Base-by-base conservation (phyloP, 2,329 filamentous ascomycete genomes). In the Fusarium sulawesiense region DNA sequence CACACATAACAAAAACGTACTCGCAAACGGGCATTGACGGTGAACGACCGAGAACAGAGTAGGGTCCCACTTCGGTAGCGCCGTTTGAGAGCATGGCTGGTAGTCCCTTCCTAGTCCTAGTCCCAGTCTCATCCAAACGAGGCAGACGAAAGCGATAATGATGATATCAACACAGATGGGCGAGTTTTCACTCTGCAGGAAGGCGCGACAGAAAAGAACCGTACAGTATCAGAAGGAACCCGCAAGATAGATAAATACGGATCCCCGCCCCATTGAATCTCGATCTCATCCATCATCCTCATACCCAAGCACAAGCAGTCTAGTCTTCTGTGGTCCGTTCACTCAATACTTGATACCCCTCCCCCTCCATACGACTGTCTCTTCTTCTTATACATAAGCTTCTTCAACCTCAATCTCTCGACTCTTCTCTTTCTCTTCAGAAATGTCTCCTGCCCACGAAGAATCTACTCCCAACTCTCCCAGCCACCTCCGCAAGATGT, bases 401-500 rank as follows among this genome's bases (percentile, higher is more conserved):
- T 41, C 60, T 27, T 27, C 45, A n/a, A 30, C 70, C 12, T 27
- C 34, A 37, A 37, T 37, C 23, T 16, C 14, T 27, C 23, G 21
- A 29, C 25, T 12, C 32, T 21, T 51, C 21, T 21, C n/a, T 41
- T 30, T 30, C 29, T 14, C 44, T 27, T 14, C 12, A 41, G 48
- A 34, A 27, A 51, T 51, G 48, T 27, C 48, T 27, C 83, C 88
- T 81, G 81, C 83, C 71, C 87, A 86, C 75, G 87, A 89, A 67
- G 87, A 90, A 68, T 50, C 58, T 40, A 54, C 64, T 11, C 60
- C 70, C 34, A 49, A 29, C 37, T 69, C 69, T 45, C 71, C 71
- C 44, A 75, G 67, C 48, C 21, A 48, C 18, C 68, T 72, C 42
- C 68, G 59, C 51, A 73, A 69, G 42, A 63, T 67, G 57, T 71